Conservation (phyloP, 2,329 filamentous ascomycete species). For the Aspergillus thermomutatus region DNA sequence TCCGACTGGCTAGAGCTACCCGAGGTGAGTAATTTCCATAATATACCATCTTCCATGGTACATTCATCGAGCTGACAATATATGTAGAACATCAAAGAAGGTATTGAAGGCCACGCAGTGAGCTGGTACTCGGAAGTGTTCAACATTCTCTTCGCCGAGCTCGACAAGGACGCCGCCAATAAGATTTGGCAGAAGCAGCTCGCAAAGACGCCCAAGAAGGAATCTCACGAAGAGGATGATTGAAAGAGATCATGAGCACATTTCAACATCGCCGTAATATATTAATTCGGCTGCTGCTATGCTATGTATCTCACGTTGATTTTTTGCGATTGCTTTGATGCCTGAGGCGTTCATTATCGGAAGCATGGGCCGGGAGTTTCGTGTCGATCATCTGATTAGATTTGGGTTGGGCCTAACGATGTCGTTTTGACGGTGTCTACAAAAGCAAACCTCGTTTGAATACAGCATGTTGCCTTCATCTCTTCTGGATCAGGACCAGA, state of each 20-base stretch:
- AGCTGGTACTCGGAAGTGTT: constrained; percentile 95
- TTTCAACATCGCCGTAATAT: constrained; percentile 13
- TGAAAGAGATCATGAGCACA: constrained; percentile 11
- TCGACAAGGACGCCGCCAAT: constrained; percentile 72
- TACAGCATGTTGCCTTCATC: background rate
- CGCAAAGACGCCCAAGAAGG: constrained; percentile 54
- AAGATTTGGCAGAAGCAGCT: constrained; percentile 66
- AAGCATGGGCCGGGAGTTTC: constrained; percentile 35
- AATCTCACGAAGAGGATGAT: constrained; percentile 30
- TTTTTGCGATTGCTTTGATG: constrained; percentile 13
- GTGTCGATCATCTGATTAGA: constrained; percentile 5
- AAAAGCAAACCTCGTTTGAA: background rate
- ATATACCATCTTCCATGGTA: constrained; percentile 4
- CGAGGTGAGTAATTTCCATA: constrained; percentile 64
- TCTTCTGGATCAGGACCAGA: background rate
- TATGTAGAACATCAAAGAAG: constrained; percentile 90
- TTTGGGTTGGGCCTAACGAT: constrained; percentile 6
- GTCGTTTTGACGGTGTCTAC: background rate
- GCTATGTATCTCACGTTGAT: constrained; percentile 9
- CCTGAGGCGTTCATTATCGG: constrained; percentile 31
- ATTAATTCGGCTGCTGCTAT: constrained; percentile 12
- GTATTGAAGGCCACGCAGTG: constrained; percentile 85
- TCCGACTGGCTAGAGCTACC: constrained; percentile 97
- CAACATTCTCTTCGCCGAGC: constrained; percentile 77
- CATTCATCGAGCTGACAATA: constrained; percentile 12